Evolutionary conservation across 352 stramenopile genomes (phyloP).

Genomic region (Phytophthora multivora): DNA sequence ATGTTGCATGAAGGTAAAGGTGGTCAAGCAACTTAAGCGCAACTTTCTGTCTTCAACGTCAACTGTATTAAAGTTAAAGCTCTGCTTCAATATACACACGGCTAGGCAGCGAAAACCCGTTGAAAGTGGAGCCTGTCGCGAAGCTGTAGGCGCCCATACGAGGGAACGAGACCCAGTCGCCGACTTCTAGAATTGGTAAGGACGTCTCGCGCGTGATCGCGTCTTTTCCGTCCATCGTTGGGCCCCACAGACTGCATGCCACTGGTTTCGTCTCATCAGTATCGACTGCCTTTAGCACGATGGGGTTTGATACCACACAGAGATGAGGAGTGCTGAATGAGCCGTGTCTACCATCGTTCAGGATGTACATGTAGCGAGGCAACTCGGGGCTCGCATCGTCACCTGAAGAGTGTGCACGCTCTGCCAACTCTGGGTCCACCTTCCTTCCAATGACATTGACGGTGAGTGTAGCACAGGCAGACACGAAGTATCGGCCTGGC

Average conservation of each 20-base stretch:
- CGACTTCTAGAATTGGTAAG: constrained; percentile 48
- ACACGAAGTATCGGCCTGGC: constrained; percentile 89
- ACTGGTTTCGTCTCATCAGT: constrained; percentile 21
- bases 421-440: constrained; percentile 36
- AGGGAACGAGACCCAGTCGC: constrained; percentile 59
- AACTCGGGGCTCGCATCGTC: constrained; percentile 10
- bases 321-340: constrained; percentile 51
- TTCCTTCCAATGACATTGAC: constrained; percentile 76
- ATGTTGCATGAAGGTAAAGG: constrained; percentile 2
- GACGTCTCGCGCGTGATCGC: constrained; percentile 41
- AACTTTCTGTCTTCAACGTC: constrained; percentile 15
- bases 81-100: constrained; percentile 45
- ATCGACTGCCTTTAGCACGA: constrained; percentile 22
- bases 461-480: constrained; percentile 66
- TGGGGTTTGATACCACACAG: constrained; percentile 31
- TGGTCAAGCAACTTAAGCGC: constrained; percentile 17
- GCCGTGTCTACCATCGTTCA: constrained; percentile 54
- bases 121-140: constrained; percentile 58
- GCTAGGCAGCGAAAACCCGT: constrained; percentile 49
- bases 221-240: constrained; percentile 62
- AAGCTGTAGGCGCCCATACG: constrained; percentile 66
- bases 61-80: not conserved
- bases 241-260: constrained; percentile 50
- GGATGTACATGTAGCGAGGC: constrained; percentile 59
- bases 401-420: constrained; percentile 14